Evolutionary conservation across 176 grass and related monocot genomes (phyloP), one percentile per base, ranked within the genome.

Genomic region (Aegilops umbellulata): DNA sequence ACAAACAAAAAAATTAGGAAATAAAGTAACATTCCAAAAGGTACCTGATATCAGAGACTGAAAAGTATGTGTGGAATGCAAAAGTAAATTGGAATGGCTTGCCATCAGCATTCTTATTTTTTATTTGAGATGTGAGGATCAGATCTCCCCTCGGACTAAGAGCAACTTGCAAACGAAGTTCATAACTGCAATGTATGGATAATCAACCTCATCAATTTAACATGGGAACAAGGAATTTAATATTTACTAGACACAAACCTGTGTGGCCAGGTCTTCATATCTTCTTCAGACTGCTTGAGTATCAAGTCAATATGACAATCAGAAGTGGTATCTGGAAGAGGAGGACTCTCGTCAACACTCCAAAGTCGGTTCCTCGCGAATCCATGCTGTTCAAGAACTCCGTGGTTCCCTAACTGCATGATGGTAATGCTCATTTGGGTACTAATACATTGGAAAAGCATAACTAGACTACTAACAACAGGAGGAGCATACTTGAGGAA

Each of bases 21-120:
- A 57, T 20, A 3, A 66, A 66, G 41, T 58, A 29, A 16, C 42
- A 74, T 73, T 84, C 29, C 24, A 51, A 51, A 87, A 36, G 60
- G 47, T 87, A 93, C 95, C 95, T 97, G 84, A 97, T 95, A 86
- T 94, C 92, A 76, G 95, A 97, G 24, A 94, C 78, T 19, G 89
- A 94, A 47, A 94, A 90, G 47, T 94, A 91, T 26, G 95, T 94
- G 57, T 93, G 89, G 57, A 88, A 97, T 69, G 95, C 92, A 69
- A 97, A 93, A 65, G 92, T 90, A 86, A 97, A 97, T 63, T 88
- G 77, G 81, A 94, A 97, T 74, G 92, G 85, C 79, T 94, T 97
- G 65, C 69, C 82, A 86, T 97, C 92, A 7, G 81, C 32, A 76
- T 86, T 87, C 10, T 42, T 89, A 81, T 97, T 97, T 84, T 73